A percentile compares a stretch with the other conserved stretches of the same genome.
Evolutionary conservation across 495 filamentous ascomycete species (phyloP).

Genomic region (Neurospora africana): DNA sequence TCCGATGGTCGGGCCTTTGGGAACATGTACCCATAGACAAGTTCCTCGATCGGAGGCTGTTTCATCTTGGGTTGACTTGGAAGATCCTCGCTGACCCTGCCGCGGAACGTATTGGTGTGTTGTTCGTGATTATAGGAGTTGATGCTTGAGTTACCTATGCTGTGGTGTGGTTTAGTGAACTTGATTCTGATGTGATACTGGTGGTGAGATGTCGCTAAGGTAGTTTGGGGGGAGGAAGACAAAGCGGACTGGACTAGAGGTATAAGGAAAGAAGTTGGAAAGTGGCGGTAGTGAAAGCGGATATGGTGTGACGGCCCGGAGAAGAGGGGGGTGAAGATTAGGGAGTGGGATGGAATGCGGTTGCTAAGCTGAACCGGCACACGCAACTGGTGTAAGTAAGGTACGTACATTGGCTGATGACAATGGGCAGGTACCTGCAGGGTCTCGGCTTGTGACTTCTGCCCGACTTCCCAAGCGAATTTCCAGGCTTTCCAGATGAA

Average conservation of each 20-base stretch:
- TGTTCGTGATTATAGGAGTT: not conserved
- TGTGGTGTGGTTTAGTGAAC: not conserved
- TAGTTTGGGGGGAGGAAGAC: not conserved
- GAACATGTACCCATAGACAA: slow-evolving; percentile 47
- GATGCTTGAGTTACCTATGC: not conserved
- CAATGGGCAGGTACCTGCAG: not conserved
- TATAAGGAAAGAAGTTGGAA: not conserved
- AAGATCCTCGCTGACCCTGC: not conserved
- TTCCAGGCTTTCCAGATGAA: not conserved
- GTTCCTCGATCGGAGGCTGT: slow-evolving; percentile 39
- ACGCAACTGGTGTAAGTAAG: not conserved
- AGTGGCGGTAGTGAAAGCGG: not conserved
- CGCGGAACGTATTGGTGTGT: not conserved
- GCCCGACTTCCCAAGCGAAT: not conserved
- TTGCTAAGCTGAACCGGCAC: not conserved
- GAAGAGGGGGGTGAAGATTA: not conserved
- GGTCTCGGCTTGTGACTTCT: not conserved
- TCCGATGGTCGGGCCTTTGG: slow-evolving; percentile 40
- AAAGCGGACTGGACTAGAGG: not conserved
- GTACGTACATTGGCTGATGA: not conserved
- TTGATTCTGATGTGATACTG: not conserved
- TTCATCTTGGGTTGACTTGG: slow-evolving; percentile 33
- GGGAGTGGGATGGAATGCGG: not conserved
- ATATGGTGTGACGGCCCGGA: not conserved
- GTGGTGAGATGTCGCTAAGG: not conserved